phyloP scores from a whole-genome alignment of 2,329 filamentous ascomycete genomes.

The Penicillium griseofulvum region DNA sequence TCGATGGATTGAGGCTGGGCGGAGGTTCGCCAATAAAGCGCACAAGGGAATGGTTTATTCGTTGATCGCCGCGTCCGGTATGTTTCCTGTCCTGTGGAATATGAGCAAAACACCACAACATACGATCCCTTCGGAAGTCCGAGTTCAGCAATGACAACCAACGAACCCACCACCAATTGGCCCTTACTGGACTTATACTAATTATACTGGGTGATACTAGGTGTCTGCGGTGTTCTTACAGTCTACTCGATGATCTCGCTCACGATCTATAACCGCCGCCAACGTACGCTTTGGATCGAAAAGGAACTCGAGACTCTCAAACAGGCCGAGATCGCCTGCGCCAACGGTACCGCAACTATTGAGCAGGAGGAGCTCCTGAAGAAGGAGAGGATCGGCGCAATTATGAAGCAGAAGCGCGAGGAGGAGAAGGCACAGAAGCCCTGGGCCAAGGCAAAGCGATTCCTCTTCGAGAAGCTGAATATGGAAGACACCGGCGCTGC shows the following conservation, averaged over 20 bases:
- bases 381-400: slow-evolving; percentile 46
- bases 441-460: slow-evolving; percentile 40
- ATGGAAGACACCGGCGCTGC: slow-evolving; percentile 28
- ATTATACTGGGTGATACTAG: slow-evolving; percentile 33
- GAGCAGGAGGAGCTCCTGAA: slow-evolving; percentile 46
- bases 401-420: slow-evolving; percentile 40
- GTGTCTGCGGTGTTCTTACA: slow-evolving; percentile 59
- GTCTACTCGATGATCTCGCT: slow-evolving; percentile 65
- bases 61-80: slow-evolving; percentile 62
- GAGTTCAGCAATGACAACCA: not conserved
- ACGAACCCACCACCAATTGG: not conserved
- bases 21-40: slow-evolving; percentile 58
- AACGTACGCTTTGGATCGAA: slow-evolving; percentile 62
- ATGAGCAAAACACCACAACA: not conserved
- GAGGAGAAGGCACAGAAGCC: slow-evolving; percentile 40
- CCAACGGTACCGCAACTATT: slow-evolving; percentile 38
- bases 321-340: slow-evolving; percentile 43
- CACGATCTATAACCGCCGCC: slow-evolving; percentile 65
- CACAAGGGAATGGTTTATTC: slow-evolving; percentile 60
- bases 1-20: slow-evolving; percentile 51
- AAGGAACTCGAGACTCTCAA: slow-evolving; percentile 43
- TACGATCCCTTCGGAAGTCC: not conserved
- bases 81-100: slow-evolving; percentile 18
- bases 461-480: slow-evolving; percentile 41
- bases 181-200: not conserved